phyloP scores from a whole-genome alignment of 73 alveolate genomes.

The Tetrahymena thermophila region DNA sequence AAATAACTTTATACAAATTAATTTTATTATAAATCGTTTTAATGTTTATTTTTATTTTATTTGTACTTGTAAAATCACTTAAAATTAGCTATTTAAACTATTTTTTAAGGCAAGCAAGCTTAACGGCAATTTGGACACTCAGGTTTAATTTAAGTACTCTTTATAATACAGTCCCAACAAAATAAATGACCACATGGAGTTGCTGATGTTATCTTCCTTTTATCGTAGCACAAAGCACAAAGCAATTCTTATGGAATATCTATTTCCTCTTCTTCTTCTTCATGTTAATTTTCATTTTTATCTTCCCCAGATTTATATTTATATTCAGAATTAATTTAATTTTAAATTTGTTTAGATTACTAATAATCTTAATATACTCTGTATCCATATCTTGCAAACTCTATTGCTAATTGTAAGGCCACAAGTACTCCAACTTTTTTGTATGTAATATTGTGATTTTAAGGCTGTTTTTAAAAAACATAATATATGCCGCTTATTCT shows the following conservation, averaged over 20 bases:
- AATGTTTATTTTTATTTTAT: too few species aligned
- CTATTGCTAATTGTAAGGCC: neutral
- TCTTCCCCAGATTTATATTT: neutral
- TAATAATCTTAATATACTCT: neutral
- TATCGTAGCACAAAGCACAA: constrained; percentile 55
- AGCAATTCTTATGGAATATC: constrained; percentile 17
- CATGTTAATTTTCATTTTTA: neutral
- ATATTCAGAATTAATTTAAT: neutral
- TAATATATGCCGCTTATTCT: constrained; percentile 7
- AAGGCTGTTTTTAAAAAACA: constrained; percentile 13
- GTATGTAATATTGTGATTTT: constrained; percentile 18
- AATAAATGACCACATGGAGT: constrained; percentile 68
- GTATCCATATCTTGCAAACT: constrained; percentile 3
- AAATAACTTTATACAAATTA: neutral
- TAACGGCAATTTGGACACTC: constrained; percentile 64
- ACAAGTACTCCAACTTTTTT: constrained; percentile 15
- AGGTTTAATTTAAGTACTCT: constrained; percentile 33
- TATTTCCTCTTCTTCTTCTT: neutral
- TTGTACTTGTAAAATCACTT: neutral
- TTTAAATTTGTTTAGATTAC: neutral
- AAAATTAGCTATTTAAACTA: constrained; percentile 5
- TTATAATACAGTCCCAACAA: constrained; percentile 65
- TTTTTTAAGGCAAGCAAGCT: constrained; percentile 41
- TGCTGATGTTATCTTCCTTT: constrained; percentile 33
- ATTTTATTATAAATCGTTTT: too few species aligned